phyloP scores from a whole-genome alignment of 306 rosid species.

The Fragaria vesca region DNA sequence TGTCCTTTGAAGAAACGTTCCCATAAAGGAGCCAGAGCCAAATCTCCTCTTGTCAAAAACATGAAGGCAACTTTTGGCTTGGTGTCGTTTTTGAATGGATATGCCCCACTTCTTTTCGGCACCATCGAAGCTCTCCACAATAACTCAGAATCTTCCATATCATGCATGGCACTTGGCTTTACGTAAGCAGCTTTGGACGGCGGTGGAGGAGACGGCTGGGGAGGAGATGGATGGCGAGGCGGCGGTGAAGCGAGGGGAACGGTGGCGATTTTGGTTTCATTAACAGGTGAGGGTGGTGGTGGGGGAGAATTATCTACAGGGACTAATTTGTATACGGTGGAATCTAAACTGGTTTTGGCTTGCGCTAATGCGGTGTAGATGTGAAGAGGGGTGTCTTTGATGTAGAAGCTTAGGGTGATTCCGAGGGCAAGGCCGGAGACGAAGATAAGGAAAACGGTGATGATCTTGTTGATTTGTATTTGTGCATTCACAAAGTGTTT shows the following conservation, averaged over 20 bases:
- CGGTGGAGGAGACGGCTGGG: neutral
- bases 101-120: conserved; percentile 26
- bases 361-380: conserved; percentile 26
- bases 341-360: conserved; percentile 12
- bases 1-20: conserved; percentile 67
- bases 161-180: conserved; percentile 44
- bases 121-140: conserved; percentile 73
- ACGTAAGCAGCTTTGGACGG: conserved; percentile 43
- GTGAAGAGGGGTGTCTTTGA: conserved; percentile 30
- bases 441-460: conserved; percentile 42
- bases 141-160: conserved; percentile 71
- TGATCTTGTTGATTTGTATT: conserved; percentile 39
- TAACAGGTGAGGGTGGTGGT: neutral
- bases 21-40: conserved; percentile 76
- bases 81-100: conserved; percentile 31
- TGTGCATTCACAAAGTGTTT: conserved; percentile 34
- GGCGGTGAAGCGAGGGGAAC: neutral
- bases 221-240: neutral
- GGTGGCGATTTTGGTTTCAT: conserved; percentile 2
- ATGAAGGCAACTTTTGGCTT: conserved; percentile 73
- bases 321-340: neutral
- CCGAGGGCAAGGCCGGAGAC: conserved; percentile 64
- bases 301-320: neutral
- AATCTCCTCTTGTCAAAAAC: conserved; percentile 67
- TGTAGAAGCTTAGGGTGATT: conserved; percentile 41